Evolutionary conservation across 257 asterid species (phyloP).

Genomic region (Anisodus tanguticus): DNA sequence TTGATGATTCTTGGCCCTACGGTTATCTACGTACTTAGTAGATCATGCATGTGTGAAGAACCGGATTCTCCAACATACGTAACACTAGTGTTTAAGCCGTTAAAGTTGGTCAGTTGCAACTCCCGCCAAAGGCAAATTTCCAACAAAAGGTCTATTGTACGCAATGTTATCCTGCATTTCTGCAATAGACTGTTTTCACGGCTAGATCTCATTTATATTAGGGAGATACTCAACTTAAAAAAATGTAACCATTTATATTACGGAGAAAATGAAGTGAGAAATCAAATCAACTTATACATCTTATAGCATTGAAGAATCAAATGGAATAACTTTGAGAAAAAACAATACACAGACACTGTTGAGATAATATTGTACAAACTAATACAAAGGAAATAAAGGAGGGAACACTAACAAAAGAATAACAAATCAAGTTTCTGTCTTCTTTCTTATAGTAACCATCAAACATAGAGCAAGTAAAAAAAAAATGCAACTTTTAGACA

Average conservation of each 20-base stretch:
- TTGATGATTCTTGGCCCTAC: too few species aligned
- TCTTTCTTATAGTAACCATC: conserved; percentile 31
- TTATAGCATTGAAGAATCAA: neutral
- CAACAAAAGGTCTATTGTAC: too few species aligned
- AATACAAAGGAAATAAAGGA: neutral
- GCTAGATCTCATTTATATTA: too few species aligned
- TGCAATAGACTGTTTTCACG: too few species aligned
- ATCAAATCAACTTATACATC: neutral
- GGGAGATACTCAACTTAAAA: too few species aligned
- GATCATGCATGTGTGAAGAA: too few species aligned
- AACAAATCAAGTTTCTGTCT: conserved; percentile 34
- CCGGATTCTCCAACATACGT: too few species aligned
- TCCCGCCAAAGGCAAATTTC: too few species aligned
- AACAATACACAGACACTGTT: conserved; percentile 5
- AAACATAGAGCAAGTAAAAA: neutral
- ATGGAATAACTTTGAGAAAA: neutral
- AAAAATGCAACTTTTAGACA: conserved; percentile 28
- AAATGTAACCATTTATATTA: neutral
- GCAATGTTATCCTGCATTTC: too few species aligned
- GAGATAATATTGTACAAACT: neutral
- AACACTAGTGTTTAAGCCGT: too few species aligned
- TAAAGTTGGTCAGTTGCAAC: too few species aligned
- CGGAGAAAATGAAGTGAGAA: neutral
- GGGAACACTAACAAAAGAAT: conserved; percentile 38
- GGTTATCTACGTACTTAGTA: too few species aligned